Evolutionary conservation across 2,329 filamentous ascomycete genomes (phyloP), one percentile per base, ranked within the genome.

Genomic region (Salinomyces thailandicus): DNA sequence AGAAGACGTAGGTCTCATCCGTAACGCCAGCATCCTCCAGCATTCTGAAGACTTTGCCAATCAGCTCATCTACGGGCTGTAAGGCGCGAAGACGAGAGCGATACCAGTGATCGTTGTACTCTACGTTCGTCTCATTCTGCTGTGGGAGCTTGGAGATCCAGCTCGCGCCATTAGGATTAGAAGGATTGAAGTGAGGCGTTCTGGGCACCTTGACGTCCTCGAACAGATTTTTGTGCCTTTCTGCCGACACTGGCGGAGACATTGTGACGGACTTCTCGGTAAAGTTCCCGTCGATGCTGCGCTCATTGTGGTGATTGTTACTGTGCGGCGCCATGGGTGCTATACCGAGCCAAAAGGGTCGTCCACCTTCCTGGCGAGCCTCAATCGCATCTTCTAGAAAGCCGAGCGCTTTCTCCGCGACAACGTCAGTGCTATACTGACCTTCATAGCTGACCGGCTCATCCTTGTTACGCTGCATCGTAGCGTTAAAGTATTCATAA

Each of bases 401-500:
- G 0, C 68, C 73, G 8, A 71, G 62, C 0, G 78, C 71, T 42
- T 79, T 76, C 5, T 70, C 52, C 0, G 73, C 67, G 5, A 81
- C 63, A 4, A 85, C 60, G 47, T 84, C 79, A 0, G 67, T 69
- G 0, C 63, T 68, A 48, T 79, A 71, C 20, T 68, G 57, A 1
- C 72, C 73, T 22, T 71, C 61, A 39, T 74, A 69, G 46, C 67
- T 72, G 8, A 70, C 62, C 1, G 75, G 75, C 0, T 62, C 52
- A 1, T 76, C 67, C 0, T 63, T 57, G 48, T 81, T 75, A 9
- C 71, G 66, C 15, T 30, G 27, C 11, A 30, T 13, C 4, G 70
- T 77, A 2, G 73, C 64, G 50, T 83, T 81, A 17, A 76, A 67
- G 51, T 83, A 85, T 19, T 71, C 63, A 47, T 84, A 84, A 0